Evolutionary conservation across 2,329 filamentous ascomycete genomes (phyloP).

Genomic region (Trichoderma brevicompactum): DNA sequence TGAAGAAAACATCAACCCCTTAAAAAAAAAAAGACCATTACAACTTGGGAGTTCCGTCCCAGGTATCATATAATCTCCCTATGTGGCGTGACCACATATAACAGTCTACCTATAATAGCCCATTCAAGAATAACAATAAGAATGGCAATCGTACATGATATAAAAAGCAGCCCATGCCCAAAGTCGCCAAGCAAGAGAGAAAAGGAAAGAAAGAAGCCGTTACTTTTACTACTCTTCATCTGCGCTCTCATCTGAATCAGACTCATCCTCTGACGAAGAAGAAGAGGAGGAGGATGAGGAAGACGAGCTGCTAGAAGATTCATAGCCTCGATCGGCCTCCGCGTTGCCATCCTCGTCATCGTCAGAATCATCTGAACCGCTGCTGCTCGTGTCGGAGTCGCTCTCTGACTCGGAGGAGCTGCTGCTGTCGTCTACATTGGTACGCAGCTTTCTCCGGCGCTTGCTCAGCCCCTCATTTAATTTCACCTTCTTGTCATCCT

Average conservation of each 20-base stretch:
- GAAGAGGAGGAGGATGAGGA: conserved; percentile 47
- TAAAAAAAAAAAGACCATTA: conserved; percentile 1
- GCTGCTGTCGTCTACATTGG: conserved; percentile 50
- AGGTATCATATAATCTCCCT: conserved; percentile 33
- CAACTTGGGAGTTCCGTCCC: conserved; percentile 28
- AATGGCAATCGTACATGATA: neutral
- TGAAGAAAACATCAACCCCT: neutral
- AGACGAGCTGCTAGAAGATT: conserved; percentile 50
- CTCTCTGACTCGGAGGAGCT: conserved; percentile 41
- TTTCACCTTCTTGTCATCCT: conserved; percentile 47
- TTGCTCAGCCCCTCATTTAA: conserved; percentile 55
- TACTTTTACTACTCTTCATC: conserved; percentile 32
- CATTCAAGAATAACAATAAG: neutral
- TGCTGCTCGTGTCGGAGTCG: conserved; percentile 43
- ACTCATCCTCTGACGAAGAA: conserved; percentile 39
- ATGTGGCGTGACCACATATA: conserved; percentile 24
- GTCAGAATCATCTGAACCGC: conserved; percentile 42
- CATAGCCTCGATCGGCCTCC: conserved; percentile 33
- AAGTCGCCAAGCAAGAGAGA: neutral
- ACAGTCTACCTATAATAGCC: conserved; percentile 34
- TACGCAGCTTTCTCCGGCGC: conserved; percentile 58
- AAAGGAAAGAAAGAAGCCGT: neutral
- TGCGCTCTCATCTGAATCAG: conserved; percentile 32
- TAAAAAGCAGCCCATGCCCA: neutral
- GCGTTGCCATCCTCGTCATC: conserved; percentile 35